Conservation (phyloP, 1,284 basidiomycete species). For the Mycosarcoma maydis region DNA sequence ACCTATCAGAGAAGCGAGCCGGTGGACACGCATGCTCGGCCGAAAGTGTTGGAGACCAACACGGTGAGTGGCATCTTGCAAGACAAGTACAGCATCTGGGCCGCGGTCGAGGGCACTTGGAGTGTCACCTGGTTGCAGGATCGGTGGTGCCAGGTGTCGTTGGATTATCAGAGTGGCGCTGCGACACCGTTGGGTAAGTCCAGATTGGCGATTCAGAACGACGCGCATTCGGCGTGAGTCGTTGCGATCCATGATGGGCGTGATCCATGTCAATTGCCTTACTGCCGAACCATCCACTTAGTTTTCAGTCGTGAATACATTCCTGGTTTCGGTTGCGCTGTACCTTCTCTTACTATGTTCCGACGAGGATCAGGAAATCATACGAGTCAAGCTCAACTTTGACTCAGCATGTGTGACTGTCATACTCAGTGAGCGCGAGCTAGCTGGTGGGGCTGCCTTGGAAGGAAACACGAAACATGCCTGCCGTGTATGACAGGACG, state of each 20-base stretch:
- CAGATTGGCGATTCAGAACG: conserved; percentile 33
- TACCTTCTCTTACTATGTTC: too few species aligned
- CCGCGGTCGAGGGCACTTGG: conserved; percentile 85
- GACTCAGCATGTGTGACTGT: too few species aligned
- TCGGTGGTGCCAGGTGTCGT: conserved; percentile 73
- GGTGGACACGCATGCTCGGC: conserved; percentile 57
- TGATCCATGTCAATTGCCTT: neutral
- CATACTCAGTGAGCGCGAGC: too few species aligned
- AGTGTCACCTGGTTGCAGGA: conserved; percentile 89
- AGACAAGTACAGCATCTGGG: conserved; percentile 84
- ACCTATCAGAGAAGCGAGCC: conserved; percentile 68
- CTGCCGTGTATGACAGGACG: too few species aligned
- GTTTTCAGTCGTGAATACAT: too few species aligned
- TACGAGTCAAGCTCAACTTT: too few species aligned
- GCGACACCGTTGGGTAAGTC: conserved; percentile 46
- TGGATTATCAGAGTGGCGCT: conserved; percentile 53
- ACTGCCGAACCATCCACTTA: too few species aligned
- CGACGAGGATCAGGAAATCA: too few species aligned
- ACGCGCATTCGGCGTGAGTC: conserved; percentile 3
- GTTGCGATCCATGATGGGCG: neutral
- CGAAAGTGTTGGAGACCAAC: conserved; percentile 62
- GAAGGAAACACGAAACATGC: too few species aligned
- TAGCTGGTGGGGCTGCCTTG: too few species aligned
- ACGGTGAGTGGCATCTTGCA: conserved; percentile 76
- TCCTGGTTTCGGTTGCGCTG: too few species aligned